Evolutionary conservation across 495 filamentous ascomycete genomes (phyloP).

Genomic region (Saxispiralis lemnorum): DNA sequence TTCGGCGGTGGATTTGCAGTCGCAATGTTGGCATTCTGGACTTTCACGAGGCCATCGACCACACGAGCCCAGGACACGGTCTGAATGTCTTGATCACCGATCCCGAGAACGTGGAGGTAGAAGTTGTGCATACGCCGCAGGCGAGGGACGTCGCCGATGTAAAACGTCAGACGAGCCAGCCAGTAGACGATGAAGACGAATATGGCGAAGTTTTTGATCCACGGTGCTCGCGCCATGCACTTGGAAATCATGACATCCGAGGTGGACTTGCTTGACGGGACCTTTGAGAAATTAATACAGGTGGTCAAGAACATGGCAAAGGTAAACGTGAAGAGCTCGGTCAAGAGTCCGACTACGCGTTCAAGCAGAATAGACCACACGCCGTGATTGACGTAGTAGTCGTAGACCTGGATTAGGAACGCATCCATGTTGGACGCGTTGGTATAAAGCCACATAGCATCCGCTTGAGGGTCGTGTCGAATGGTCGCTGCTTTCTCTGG

Average conservation of each 20-base stretch:
- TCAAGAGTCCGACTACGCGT: constrained; percentile 54
- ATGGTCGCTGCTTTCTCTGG: background rate
- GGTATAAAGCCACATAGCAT: constrained; percentile 88
- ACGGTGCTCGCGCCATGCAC: constrained; percentile 36
- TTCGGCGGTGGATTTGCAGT: constrained; percentile 50
- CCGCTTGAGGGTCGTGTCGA: constrained; percentile 47
- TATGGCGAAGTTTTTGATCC: constrained; percentile 48
- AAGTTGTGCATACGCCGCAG: constrained; percentile 74
- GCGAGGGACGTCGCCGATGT: constrained; percentile 54
- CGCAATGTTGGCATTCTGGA: constrained; percentile 71
- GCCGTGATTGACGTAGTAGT: constrained; percentile 70
- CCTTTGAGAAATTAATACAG: constrained; percentile 65
- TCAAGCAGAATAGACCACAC: constrained; percentile 76
- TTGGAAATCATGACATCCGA: constrained; percentile 61
- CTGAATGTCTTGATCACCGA: constrained; percentile 85
- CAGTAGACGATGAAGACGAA: constrained; percentile 84
- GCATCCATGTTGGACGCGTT: constrained; percentile 84
- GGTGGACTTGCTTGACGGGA: constrained; percentile 57
- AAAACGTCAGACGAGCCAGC: constrained; percentile 60
- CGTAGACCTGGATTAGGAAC: constrained; percentile 79
- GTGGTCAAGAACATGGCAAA: constrained; percentile 74
- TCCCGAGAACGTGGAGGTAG: constrained; percentile 65
- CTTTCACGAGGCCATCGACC: constrained; percentile 68
- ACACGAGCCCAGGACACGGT: constrained; percentile 92
- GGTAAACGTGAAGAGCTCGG: constrained; percentile 60